Conservation (phyloP, 1,284 basidiomycete species). For the Ceratobasidium sp. region DNA sequence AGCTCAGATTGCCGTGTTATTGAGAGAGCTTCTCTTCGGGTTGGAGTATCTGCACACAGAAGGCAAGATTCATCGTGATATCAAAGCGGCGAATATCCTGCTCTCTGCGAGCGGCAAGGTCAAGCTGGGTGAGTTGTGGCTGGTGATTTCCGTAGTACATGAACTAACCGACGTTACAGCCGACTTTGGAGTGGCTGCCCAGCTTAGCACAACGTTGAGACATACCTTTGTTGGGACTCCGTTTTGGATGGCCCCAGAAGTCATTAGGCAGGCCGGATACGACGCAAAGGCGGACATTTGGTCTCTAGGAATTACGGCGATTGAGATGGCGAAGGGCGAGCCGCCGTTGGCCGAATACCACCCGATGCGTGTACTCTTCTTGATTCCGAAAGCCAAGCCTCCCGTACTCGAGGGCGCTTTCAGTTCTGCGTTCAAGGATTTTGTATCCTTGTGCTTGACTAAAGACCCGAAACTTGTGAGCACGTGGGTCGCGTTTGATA, state of each 20-base stretch:
- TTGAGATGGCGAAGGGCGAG: slow-evolving; percentile 95
- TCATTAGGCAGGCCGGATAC: slow-evolving; percentile 97
- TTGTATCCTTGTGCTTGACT: slow-evolving; percentile 89
- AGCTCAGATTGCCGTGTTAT: slow-evolving; percentile 92
- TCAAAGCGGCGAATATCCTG: slow-evolving; percentile 97
- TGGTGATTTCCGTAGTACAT: neutral
- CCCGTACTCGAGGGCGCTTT: slow-evolving; percentile 90
- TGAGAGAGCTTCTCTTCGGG: slow-evolving; percentile 92
- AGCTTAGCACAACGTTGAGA: slow-evolving; percentile 83
- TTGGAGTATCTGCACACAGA: slow-evolving; percentile 94
- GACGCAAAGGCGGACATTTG: slow-evolving; percentile 97
- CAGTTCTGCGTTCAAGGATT: slow-evolving; percentile 89
- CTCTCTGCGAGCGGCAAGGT: slow-evolving; percentile 91
- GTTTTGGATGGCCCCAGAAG: slow-evolving; percentile 98
- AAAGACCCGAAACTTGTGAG: slow-evolving; percentile 86
- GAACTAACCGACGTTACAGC: slow-evolving; percentile 58
- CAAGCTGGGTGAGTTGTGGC: slow-evolving; percentile 72
- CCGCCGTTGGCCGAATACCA: slow-evolving; percentile 94
- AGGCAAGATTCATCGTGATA: slow-evolving; percentile 97
- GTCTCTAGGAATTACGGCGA: slow-evolving; percentile 96
- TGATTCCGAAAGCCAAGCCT: slow-evolving; percentile 96
- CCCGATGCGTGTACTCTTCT: slow-evolving; percentile 94
- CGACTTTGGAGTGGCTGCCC: slow-evolving; percentile 96
- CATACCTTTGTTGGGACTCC: slow-evolving; percentile 97
- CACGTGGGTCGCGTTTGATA: slow-evolving; percentile 47